Conservation (phyloP, 768 basidiomycete species). For the Agaricus subrufescens region DNA sequence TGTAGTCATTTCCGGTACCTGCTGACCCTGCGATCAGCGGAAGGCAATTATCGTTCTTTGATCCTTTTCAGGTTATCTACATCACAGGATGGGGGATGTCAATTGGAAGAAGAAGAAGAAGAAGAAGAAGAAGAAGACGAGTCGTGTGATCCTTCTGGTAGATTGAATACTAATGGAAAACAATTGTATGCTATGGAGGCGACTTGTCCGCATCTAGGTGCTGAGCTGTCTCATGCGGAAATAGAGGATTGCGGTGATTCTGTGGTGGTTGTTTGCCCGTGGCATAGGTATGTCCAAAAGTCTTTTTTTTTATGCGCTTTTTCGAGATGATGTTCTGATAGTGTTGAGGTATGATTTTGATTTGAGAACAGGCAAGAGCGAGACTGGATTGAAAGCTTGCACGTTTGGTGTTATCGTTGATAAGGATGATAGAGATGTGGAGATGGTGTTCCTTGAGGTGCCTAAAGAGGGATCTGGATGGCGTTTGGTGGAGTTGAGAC, state of each 20-base stretch:
- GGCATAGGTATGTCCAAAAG: slow-evolving; percentile 51
- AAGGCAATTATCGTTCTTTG: slow-evolving; percentile 55
- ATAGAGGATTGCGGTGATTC: slow-evolving; percentile 65
- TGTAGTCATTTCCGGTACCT: slow-evolving; percentile 57
- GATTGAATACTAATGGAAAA: slow-evolving; percentile 9
- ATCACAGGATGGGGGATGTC: slow-evolving; percentile 11
- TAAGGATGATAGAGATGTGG: slow-evolving; percentile 30
- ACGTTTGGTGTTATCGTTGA: slow-evolving; percentile 57
- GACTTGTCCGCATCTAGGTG: slow-evolving; percentile 75
- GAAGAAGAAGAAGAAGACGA: not conserved
- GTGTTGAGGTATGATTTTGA: slow-evolving; percentile 66
- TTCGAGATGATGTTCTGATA: not conserved
- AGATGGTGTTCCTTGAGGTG: slow-evolving; percentile 55
- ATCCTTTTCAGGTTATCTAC: slow-evolving; percentile 61
- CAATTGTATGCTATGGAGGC: slow-evolving; percentile 80
- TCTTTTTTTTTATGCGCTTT: no score
- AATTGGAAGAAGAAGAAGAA: slow-evolving; percentile 6
- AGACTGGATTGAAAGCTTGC: slow-evolving; percentile 65
- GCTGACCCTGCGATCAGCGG: slow-evolving; percentile 53
- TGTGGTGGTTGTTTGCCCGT: slow-evolving; percentile 67
- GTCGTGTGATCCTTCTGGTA: slow-evolving; percentile 14
- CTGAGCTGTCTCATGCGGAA: slow-evolving; percentile 75
- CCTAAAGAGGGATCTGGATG: slow-evolving; percentile 51
- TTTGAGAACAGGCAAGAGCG: slow-evolving; percentile 63
- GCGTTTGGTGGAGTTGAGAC: slow-evolving; percentile 62